Conservation (phyloP, 2,329 filamentous ascomycete genomes). For the Aspergillus brasiliensis region DNA sequence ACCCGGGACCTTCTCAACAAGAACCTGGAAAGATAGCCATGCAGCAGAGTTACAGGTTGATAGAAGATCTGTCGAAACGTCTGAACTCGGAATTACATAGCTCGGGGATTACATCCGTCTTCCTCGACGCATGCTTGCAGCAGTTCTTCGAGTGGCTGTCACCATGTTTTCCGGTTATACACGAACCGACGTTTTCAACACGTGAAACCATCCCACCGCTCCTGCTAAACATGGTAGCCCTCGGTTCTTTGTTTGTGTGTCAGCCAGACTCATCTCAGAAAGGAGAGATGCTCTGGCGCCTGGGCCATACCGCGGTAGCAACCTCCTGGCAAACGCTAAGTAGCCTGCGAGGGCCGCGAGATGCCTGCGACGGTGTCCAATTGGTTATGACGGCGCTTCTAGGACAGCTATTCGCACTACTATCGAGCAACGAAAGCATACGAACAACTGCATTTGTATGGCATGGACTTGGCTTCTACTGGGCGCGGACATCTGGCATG, state of each 20-base stretch:
- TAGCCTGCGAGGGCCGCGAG: constrained; percentile 16
- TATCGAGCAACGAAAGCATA: constrained; percentile 19
- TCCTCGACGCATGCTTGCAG: constrained; percentile 22
- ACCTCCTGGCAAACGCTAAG: constrained; percentile 24
- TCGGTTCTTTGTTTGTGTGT: constrained; percentile 22
- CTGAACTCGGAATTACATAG: constrained; percentile 19
- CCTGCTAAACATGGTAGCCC: constrained; percentile 23
- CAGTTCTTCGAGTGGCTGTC: constrained; percentile 20
- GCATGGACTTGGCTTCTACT: constrained; percentile 25
- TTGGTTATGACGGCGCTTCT: constrained; percentile 20
- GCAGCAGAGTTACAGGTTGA: constrained; percentile 18
- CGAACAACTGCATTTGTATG: constrained; percentile 21
- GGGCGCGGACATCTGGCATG: constrained; percentile 24
- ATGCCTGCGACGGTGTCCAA: constrained; percentile 22
- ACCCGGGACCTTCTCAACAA: background rate
- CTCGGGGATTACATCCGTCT: constrained; percentile 20
- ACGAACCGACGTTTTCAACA: constrained; percentile 17
- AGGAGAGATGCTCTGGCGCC: constrained; percentile 24
- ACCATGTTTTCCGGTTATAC: constrained; percentile 20
- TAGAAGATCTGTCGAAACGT: constrained; percentile 21
- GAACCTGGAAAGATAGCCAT: constrained; percentile 17
- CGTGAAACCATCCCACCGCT: constrained; percentile 19
- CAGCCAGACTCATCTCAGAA: constrained; percentile 16
- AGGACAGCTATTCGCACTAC: constrained; percentile 20
- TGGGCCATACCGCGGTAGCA: constrained; percentile 23